These are phyloP conservation scores for Silybum marianum DNA, from an alignment of 129 eudicot species.

Conservation along the genomic window DNA sequence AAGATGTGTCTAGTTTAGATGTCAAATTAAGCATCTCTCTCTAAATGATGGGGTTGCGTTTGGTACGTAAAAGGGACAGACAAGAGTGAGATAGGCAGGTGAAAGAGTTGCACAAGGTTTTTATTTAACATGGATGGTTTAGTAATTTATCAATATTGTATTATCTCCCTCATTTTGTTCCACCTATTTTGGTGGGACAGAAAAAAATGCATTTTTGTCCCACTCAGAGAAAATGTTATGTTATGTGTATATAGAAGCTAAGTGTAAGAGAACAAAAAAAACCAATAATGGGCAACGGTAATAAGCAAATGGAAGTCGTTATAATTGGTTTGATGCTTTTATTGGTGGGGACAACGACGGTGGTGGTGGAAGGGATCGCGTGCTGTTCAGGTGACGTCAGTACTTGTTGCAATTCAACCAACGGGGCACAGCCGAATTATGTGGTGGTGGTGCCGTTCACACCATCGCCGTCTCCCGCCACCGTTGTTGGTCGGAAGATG, in stretches of 20 bases:
- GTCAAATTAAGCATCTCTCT: neutral
- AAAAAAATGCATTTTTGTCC: neutral
- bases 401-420: slow-evolving; percentile 3
- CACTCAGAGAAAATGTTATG: no score
- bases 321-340: slow-evolving; percentile 18
- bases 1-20: neutral
- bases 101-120: neutral
- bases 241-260: neutral
- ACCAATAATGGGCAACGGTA: slow-evolving; percentile 25
- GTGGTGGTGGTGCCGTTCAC: neutral
- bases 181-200: neutral
- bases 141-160: neutral
- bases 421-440: neutral
- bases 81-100: neutral
- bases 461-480: neutral
- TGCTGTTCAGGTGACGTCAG: neutral
- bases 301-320: slow-evolving; percentile 20
- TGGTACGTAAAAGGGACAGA: neutral
- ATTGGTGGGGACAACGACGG: slow-evolving; percentile 1
- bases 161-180: neutral
- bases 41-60: neutral
- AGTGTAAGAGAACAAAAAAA: neutral
- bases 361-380: slow-evolving; percentile 18
- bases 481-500: neutral
- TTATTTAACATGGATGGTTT: neutral